Conservation (phyloP, 768 basidiomycete species). For the Suillus lakei region DNA sequence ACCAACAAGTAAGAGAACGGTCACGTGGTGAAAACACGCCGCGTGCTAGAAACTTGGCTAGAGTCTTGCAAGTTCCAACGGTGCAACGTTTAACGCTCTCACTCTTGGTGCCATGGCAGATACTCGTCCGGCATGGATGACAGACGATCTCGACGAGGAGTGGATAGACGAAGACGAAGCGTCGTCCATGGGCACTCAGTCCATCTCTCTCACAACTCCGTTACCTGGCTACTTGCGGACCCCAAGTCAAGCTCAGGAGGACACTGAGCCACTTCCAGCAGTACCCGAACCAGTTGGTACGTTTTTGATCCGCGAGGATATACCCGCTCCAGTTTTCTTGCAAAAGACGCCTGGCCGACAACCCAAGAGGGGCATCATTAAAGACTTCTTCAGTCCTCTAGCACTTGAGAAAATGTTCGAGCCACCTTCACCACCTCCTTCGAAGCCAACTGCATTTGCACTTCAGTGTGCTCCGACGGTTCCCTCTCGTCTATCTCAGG, state of each 20-base stretch:
- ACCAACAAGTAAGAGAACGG: conserved; percentile 23
- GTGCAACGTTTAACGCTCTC: conserved; percentile 11
- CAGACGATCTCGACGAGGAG: conserved; percentile 89
- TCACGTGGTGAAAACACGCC: conserved; percentile 31
- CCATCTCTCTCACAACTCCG: conserved; percentile 63
- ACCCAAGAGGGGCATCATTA: conserved; percentile 61
- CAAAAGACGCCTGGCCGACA: conserved; percentile 68
- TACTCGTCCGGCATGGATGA: conserved; percentile 76
- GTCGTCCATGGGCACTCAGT: conserved; percentile 47
- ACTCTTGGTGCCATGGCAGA: conserved; percentile 9
- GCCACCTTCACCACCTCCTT: conserved; percentile 80
- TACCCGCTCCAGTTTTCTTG: conserved; percentile 56
- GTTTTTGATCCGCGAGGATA: conserved; percentile 75
- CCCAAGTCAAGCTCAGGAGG: conserved; percentile 39
- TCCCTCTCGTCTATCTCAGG: conserved; percentile 44
- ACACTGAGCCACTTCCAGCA: conserved; percentile 31
- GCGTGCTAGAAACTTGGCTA: background rate
- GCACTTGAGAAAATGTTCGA: conserved; percentile 93
- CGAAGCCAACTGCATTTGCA: conserved; percentile 22
- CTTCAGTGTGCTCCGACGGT: conserved; percentile 34
- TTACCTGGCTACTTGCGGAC: conserved; percentile 55
- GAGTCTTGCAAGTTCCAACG: background rate
- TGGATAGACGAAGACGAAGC: conserved; percentile 71
- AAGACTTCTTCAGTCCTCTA: conserved; percentile 88
- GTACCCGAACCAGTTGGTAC: conserved; percentile 58